Base-by-base conservation (phyloP, 805 yeast genomes). In the Yarrowia divulgata region DNA sequence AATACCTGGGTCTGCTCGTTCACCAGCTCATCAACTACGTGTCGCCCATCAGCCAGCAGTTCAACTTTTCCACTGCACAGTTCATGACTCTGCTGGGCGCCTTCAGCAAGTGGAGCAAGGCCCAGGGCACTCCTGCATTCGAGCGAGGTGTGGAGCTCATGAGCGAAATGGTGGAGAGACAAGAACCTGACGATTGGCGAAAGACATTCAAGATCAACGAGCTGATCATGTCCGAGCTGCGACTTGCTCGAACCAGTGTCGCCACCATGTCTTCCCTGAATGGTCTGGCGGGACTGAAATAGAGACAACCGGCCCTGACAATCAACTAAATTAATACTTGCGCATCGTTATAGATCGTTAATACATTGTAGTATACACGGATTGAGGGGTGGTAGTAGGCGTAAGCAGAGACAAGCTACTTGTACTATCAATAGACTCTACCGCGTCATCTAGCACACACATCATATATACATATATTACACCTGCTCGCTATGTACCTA, bases 1-100 rank as follows among this genome's bases (percentile, higher is more conserved):
- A 71, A 64, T 73, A 69, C 46, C 66, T 49, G 35, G 73, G 69
- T 8, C 50, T 71, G n/a, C 69, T 75, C 9, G 60, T 73, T 19
- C 71, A 69, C 34, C 48, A 63, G 57, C 57, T 63, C 9, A 48
- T 63, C 37, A 10, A 43, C 52, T 63, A 35, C 39, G 57, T 63
- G 43, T 48, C 48, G 19, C 57, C 46, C n/a, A 48, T 8, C 52
- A 34, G 34, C 55, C 55, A 37, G 39, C 57, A 37, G 18, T 48
- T 23, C 52, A 43, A 45, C 48, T 63, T 63, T 45, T 18, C 57
- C 23, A 23, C 57, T 10, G 14, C 57, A 13, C 57, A 63, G 48
- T 37, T 34, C 32, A 63, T 49, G 57, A 63, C 57, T n/a, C 48
- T 63, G 48, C 40, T 63, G 37, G 43, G 57, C 3, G 57, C 68